These are phyloP conservation scores for Dothideomycetes sp. DNA, from an alignment of 2,329 filamentous ascomycete species.

Conservation along the genomic window DNA sequence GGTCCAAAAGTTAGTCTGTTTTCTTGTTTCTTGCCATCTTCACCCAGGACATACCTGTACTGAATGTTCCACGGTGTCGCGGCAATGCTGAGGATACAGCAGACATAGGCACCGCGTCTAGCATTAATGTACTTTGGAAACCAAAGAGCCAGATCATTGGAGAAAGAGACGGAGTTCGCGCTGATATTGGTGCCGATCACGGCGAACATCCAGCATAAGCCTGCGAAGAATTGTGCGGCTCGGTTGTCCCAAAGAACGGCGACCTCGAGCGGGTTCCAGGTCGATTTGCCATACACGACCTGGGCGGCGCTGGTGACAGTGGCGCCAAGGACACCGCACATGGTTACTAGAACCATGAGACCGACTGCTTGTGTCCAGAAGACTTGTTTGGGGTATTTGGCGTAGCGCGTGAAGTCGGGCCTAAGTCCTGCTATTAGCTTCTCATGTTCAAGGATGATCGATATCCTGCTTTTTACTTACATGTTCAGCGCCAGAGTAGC, in stretches of 20 bases:
- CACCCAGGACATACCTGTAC: constrained; percentile 12
- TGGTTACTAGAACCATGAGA: constrained; percentile 34
- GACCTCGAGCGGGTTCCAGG: constrained; percentile 32
- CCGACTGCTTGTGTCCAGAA: constrained; percentile 31
- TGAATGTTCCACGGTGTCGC: constrained; percentile 35
- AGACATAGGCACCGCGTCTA: constrained; percentile 29
- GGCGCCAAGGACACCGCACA: constrained; percentile 42
- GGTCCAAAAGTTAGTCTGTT: too few species aligned
- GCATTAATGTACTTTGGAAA: constrained; percentile 31
- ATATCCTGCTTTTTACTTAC: not conserved
- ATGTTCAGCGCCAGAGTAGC: constrained; percentile 10
- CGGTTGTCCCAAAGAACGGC: constrained; percentile 27
- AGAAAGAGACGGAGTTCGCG: constrained; percentile 29
- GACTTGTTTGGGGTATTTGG: constrained; percentile 21
- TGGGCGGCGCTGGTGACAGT: constrained; percentile 43
- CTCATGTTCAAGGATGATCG: too few species aligned
- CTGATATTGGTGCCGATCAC: constrained; percentile 19
- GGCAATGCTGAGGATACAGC: constrained; percentile 24
- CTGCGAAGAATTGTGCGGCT: constrained; percentile 29
- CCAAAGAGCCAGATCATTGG: constrained; percentile 29
- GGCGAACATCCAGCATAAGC: constrained; percentile 16
- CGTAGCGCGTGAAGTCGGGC: constrained; percentile 14
- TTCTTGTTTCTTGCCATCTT: too few species aligned
- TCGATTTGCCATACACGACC: constrained; percentile 36
- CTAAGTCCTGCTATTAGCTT: too few species aligned